Percentiles rank a stretch among this genome's conserved stretches.
Conservation (phyloP, 768 basidiomycete genomes). For the Russula sp. region DNA sequence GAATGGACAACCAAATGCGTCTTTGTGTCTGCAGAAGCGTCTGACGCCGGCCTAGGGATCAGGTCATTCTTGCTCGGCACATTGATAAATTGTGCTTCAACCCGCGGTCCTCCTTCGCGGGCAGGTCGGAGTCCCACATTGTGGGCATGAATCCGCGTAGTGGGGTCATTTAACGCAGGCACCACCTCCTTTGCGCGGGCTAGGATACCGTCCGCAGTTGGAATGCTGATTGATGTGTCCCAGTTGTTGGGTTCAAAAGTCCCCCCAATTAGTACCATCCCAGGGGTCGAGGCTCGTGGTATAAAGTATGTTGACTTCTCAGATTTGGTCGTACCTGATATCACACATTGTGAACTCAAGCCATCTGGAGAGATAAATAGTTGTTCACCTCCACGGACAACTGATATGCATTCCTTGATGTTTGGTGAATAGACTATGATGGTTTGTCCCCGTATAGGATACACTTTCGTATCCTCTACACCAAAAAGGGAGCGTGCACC, state of each 20-base stretch:
- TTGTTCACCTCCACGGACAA: background rate
- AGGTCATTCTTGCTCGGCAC: constrained; percentile 38
- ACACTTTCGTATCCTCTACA: constrained; percentile 70
- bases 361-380: background rate
- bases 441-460: constrained; percentile 82
- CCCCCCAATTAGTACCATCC: constrained; percentile 55
- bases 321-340: constrained; percentile 7
- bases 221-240: constrained; percentile 49
- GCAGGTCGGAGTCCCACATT: constrained; percentile 60
- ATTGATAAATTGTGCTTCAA: constrained; percentile 48
- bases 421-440: constrained; percentile 70
- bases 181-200: constrained; percentile 43
- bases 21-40: constrained; percentile 30
- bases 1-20: constrained; percentile 49
- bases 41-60: constrained; percentile 27
- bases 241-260: constrained; percentile 50
- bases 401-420: constrained; percentile 43
- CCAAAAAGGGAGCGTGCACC: constrained; percentile 75
- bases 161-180: constrained; percentile 38
- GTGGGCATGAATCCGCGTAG: constrained; percentile 47
- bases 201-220: constrained; percentile 46
- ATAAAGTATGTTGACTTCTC: constrained; percentile 54
- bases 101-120: constrained; percentile 52
- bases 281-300: constrained; percentile 50
- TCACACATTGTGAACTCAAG: constrained; percentile 2